Percentiles rank a stretch among this genome's conserved stretches.
phyloP scores from a whole-genome alignment of 257 asterid genomes.

The Leonotis leonurus region DNA sequence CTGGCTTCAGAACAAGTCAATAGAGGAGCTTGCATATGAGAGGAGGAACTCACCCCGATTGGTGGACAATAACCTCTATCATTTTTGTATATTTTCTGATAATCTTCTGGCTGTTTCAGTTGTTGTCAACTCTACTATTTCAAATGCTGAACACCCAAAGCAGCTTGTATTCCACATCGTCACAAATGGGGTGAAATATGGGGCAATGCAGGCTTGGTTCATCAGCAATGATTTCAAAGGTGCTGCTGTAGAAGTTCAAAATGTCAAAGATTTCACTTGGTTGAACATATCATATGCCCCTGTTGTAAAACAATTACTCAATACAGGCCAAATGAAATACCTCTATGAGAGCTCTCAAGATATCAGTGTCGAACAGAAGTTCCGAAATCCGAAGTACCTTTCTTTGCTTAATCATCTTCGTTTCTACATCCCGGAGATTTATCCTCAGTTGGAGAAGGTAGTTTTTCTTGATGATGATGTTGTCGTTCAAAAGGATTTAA shows the following conservation, averaged over 20 bases:
- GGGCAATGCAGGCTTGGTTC: conserved; percentile 90
- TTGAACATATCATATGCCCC: conserved; percentile 67
- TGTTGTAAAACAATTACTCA: conserved; percentile 41
- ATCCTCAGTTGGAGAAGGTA: conserved; percentile 75
- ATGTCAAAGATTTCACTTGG: conserved; percentile 65
- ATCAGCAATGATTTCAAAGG: conserved; percentile 60
- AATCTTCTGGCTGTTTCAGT: conserved; percentile 71
- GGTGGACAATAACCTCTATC: conserved; percentile 71
- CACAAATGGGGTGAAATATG: conserved; percentile 56
- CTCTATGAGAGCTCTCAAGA: conserved; percentile 38
- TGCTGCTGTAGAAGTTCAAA: conserved; percentile 67
- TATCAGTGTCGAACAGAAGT: conserved; percentile 35
- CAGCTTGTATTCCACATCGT: conserved; percentile 86
- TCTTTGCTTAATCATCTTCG: conserved; percentile 64
- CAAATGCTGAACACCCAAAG: conserved; percentile 71
- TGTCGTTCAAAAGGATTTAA: conserved; percentile 79
- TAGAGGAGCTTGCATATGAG: conserved; percentile 50
- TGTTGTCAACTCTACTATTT: conserved; percentile 70
- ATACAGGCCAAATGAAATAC: conserved; percentile 26
- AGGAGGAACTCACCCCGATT: conserved; percentile 64
- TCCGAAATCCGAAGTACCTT: conserved; percentile 52
- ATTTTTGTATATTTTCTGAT: conserved; percentile 84
- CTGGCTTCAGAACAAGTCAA: conserved; percentile 50
- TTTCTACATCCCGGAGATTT: conserved; percentile 78
- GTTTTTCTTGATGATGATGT: conserved; percentile 83